phyloP scores from a whole-genome alignment of 75 land plant species.

The Gnetum montanum region DNA sequence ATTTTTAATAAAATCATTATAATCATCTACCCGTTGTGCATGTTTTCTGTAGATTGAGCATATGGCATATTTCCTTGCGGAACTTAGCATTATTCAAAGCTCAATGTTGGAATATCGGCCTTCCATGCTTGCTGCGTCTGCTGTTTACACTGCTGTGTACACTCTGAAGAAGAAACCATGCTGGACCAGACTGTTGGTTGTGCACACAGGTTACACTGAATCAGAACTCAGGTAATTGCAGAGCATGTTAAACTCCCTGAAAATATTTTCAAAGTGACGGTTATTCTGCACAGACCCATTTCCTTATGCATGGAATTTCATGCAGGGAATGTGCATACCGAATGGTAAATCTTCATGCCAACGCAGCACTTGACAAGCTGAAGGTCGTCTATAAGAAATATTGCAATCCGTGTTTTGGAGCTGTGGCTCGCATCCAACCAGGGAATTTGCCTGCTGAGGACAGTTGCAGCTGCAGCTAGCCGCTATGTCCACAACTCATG shows the following conservation, averaged over 20 bases:
- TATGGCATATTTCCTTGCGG: constrained; percentile 62
- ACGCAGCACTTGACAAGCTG: constrained; percentile 6
- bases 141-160: constrained; percentile 71
- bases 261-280: too few species aligned
- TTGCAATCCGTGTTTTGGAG: constrained; percentile 2
- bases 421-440: too few species aligned
- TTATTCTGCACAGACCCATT: too few species aligned
- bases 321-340: constrained; percentile 20
- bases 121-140: constrained; percentile 77
- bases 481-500: too few species aligned
- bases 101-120: constrained; percentile 44
- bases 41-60: constrained; percentile 53
- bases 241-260: too few species aligned
- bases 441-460: too few species aligned
- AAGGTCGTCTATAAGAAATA: constrained; percentile 13
- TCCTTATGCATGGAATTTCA: too few species aligned
- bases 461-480: too few species aligned
- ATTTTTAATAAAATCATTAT: too few species aligned
- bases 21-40: too few species aligned
- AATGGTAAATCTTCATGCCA: constrained; percentile 14
- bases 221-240: background rate
- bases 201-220: constrained; percentile 75
- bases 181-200: constrained; percentile 66
- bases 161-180: constrained; percentile 47
- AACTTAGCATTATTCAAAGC: constrained; percentile 65